Evolutionary conservation across 352 stramenopile genomes (phyloP), one percentile per base, ranked within the genome.

Genomic region (Phytophthora cryptogea): DNA sequence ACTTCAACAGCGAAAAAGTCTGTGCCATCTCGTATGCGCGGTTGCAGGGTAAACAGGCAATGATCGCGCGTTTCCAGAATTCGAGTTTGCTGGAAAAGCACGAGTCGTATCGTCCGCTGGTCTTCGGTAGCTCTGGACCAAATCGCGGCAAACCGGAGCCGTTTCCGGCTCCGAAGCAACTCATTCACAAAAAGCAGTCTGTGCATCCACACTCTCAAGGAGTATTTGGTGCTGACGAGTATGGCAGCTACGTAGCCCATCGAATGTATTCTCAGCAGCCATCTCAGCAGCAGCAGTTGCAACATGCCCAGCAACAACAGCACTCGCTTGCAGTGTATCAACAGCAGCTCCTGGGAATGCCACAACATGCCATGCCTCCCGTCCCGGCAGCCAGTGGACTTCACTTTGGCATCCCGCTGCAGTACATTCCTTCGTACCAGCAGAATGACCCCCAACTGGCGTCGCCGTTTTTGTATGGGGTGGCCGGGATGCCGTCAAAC

Each of bases 1-100:
- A 98, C 47, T 99, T 99, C 68, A 99, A 99, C 66, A 99, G 93
- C 70, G 97, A 99, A 62, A 99, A 99, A 78, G 97, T 99, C 36
- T 95, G 86, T 47, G 95, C 97, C 53, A 99, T 99, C 56, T 98
- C 96, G 5, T 99, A 99, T 68, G 98, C 97, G 30, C 82, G 97
- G 7, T 97, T 99, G 62, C 90, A 97, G 45, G 97, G 97, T 45
- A 99, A 99, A 62, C 83, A 96, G 35, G 94, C 96, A 8, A 99
- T 99, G 96, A 93, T 99, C 59, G 92, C 96, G 51, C 92, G 97
- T 50, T 99, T 99, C 83, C 95, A 99, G 74, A 99, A 99, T 66
- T 99, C 96, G 50, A 97, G 82, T 66, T 66, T 98, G 43, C 72
- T 98, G 17, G 89, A 97, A 14, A 97, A 98, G 65, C 89, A 97